Conservation (phyloP, 805 yeast genomes). For the Saccharomycopsis fibuligera region DNA sequence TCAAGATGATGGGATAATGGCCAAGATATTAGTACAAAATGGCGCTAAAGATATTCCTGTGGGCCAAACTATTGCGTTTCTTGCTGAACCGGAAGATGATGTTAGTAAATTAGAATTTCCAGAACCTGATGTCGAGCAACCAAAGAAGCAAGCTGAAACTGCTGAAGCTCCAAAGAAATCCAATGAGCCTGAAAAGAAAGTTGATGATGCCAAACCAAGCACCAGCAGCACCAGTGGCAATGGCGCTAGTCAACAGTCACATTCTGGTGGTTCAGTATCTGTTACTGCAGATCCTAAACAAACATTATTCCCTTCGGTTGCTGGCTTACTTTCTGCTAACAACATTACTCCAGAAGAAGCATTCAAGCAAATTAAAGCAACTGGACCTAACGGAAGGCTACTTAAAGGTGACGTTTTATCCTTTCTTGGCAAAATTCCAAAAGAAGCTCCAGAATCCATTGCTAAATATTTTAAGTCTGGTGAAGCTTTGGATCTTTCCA, state of each 20-base stretch:
- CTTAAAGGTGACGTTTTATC: constrained; percentile 90
- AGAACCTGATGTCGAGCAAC: constrained; percentile 26
- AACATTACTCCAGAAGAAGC: constrained; percentile 68
- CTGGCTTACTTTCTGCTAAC: constrained; percentile 52
- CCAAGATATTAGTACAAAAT: constrained; percentile 58
- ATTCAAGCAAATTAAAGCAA: constrained; percentile 60
- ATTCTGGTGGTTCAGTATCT: constrained; percentile 22
- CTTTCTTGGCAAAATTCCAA: constrained; percentile 64
- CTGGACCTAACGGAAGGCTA: constrained; percentile 86
- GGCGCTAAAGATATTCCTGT: constrained; percentile 82
- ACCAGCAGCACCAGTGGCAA: constrained; percentile 8
- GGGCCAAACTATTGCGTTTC: constrained; percentile 81
- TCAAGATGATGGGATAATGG: constrained; percentile 85
- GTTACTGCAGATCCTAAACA: constrained; percentile 58
- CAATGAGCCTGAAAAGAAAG: constrained; percentile 21
- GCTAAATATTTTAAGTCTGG: constrained; percentile 49
- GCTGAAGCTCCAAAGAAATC: constrained; percentile 17
- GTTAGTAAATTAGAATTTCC: constrained; percentile 58
- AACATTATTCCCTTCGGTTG: constrained; percentile 74
- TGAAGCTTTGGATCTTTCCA: constrained; percentile 65
- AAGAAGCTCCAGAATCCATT: constrained; percentile 46
- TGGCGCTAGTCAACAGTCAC: constrained; percentile 9
- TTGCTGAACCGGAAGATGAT: constrained; percentile 88
- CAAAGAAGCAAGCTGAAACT: constrained; percentile 23
- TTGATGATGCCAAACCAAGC: constrained; percentile 21